A percentile compares a stretch with the other conserved stretches of the same genome.
phyloP scores from a whole-genome alignment of 805 yeast genomes.

The Saccharomycopsis olivae region DNA sequence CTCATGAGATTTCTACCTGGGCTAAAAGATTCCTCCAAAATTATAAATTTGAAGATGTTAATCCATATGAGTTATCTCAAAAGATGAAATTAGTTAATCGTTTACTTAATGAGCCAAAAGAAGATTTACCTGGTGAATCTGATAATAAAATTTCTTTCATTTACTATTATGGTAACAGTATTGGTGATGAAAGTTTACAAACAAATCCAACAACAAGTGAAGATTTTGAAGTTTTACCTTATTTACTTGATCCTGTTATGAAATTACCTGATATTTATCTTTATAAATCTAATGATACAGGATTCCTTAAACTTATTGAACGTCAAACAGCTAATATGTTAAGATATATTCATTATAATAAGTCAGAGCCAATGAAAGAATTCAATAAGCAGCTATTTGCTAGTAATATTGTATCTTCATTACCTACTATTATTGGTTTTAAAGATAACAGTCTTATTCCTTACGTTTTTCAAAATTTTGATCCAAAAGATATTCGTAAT shows the following conservation, averaged over 20 bases:
- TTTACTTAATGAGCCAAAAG: conserved; percentile 23
- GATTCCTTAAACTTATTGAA: conserved; percentile 29
- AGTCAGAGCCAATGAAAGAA: conserved; percentile 24
- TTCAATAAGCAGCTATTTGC: conserved; percentile 37
- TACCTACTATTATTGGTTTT: conserved; percentile 53
- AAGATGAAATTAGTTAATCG: conserved; percentile 23
- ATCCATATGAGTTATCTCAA: conserved; percentile 17
- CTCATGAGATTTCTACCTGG: conserved; percentile 30
- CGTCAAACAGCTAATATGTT: conserved; percentile 31
- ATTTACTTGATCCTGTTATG: conserved; percentile 50
- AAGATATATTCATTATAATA: conserved; percentile 35
- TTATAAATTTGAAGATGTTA: conserved; percentile 29
- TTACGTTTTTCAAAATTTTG: conserved; percentile 46
- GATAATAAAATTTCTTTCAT: conserved; percentile 42
- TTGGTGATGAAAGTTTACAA: conserved; percentile 27
- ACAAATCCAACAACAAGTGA: conserved; percentile 32
- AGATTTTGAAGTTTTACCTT: conserved; percentile 51
- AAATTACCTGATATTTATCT: conserved; percentile 46
- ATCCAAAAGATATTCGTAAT: conserved; percentile 53
- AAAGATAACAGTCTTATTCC: conserved; percentile 47
- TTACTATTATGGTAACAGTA: conserved; percentile 34
- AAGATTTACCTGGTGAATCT: conserved; percentile 23
- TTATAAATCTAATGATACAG: conserved; percentile 39
- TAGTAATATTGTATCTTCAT: conserved; percentile 43
- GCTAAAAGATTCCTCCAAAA: conserved; percentile 38